Evolutionary conservation across 768 basidiomycete genomes (phyloP).

Genomic region (Coprinopsis sp.): DNA sequence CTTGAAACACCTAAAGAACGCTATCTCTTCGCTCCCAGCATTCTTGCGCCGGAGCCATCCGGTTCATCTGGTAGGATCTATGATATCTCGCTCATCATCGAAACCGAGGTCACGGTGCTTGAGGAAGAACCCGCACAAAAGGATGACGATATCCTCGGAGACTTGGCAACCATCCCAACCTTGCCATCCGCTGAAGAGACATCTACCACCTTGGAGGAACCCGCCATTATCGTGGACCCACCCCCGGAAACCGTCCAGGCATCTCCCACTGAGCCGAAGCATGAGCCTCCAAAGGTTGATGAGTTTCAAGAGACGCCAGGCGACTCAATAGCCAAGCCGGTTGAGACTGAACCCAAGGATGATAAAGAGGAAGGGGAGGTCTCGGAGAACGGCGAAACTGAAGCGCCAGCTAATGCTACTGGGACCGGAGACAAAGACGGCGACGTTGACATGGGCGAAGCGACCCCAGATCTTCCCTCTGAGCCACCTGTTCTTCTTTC

Average conservation of each 20-base stretch:
- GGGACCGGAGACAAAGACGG: constrained; percentile 6
- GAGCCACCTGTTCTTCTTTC: not conserved
- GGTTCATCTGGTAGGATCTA: constrained; percentile 21
- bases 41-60: constrained; percentile 8
- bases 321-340: not conserved
- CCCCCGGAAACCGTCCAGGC: not conserved
- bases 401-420: not conserved
- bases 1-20: constrained; percentile 39
- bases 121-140: constrained; percentile 14
- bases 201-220: constrained; percentile 2
- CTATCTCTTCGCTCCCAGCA: constrained; percentile 34
- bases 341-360: not conserved
- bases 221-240: constrained; percentile 2
- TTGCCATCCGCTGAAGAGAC: constrained; percentile 5
- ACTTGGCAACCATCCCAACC: constrained; percentile 10
- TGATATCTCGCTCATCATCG: constrained; percentile 36
- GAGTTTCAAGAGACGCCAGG: no score
- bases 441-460: constrained; percentile 9
- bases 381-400: not conserved
- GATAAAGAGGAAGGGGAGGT: constrained; percentile 9
- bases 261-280: no score
- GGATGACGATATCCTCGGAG: constrained; percentile 5
- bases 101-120: constrained; percentile 26
- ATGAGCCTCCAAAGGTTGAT: no score
- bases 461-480: not conserved